Conservation (phyloP, 441 rosid species). For the Isatis lusitanica region DNA sequence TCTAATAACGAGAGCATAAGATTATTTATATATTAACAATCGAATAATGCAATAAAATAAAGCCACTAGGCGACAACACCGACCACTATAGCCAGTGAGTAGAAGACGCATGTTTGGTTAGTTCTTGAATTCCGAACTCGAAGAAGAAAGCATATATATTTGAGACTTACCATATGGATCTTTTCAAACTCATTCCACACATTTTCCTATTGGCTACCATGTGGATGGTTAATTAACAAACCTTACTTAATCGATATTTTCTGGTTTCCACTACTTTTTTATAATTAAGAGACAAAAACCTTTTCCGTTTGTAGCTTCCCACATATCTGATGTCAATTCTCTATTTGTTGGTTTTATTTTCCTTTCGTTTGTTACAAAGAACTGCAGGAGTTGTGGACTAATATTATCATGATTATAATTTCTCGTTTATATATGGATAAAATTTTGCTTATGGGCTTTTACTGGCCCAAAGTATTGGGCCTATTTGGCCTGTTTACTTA, state of each 20-base stretch:
- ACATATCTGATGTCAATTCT: background rate
- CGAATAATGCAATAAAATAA: constrained; percentile 18
- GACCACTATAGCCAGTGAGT: constrained; percentile 56
- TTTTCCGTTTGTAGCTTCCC: constrained; percentile 3
- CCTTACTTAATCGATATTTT: background rate
- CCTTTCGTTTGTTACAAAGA: background rate
- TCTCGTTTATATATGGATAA: too few relatives aligned
- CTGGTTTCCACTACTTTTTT: background rate
- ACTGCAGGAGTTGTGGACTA: background rate
- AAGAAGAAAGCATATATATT: constrained; percentile 39
- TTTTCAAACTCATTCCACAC: constrained; percentile 19
- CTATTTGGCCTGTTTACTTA: too few relatives aligned
- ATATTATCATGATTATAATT: too few relatives aligned
- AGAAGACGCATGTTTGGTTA: constrained; percentile 61
- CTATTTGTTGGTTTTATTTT: background rate
- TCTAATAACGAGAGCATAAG: constrained; percentile 24
- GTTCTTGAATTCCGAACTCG: constrained; percentile 32
- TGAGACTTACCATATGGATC: constrained; percentile 51
- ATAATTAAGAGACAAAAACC: background rate
- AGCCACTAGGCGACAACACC: constrained; percentile 47
- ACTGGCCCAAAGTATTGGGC: too few relatives aligned
- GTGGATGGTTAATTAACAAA: constrained; percentile 22
- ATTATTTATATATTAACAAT: constrained; percentile 1
- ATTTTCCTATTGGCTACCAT: constrained; percentile 43
- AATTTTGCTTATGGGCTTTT: too few relatives aligned